Evolutionary conservation across 2,329 filamentous ascomycete genomes (phyloP).

Genomic region (Nigrospora oryzae): DNA sequence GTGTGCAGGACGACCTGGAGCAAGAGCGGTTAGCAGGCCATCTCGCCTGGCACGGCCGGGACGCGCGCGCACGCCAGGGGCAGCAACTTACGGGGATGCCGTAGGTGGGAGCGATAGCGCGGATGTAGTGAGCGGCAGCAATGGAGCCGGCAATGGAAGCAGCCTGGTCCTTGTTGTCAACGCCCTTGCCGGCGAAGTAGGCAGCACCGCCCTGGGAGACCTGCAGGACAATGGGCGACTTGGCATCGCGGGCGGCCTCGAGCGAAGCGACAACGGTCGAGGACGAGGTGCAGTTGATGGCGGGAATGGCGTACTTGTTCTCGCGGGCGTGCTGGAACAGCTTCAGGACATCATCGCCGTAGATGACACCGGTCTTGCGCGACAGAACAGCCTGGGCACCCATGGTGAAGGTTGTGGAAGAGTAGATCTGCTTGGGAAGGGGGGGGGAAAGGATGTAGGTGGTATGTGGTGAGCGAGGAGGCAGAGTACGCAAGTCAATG

Average conservation of each 20-base stretch:
- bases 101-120: slow-evolving; percentile 77
- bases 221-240: slow-evolving; percentile 89
- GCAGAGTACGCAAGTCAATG: no score
- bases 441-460: no score
- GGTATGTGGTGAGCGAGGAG: no score
- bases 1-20: slow-evolving; percentile 70
- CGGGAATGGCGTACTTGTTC: slow-evolving; percentile 81
- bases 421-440: no score
- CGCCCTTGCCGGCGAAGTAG: slow-evolving; percentile 87
- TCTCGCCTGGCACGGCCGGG: not conserved
- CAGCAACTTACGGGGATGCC: slow-evolving; percentile 56
- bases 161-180: slow-evolving; percentile 72
- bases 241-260: slow-evolving; percentile 88
- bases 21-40: not conserved
- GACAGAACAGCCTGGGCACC: slow-evolving; percentile 8
- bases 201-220: slow-evolving; percentile 88
- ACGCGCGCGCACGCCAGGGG: not conserved
- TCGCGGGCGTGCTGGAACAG: slow-evolving; percentile 80
- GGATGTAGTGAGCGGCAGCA: slow-evolving; percentile 89
- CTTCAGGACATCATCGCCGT: slow-evolving; percentile 15
- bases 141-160: slow-evolving; percentile 84
- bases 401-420: slow-evolving; percentile 1
- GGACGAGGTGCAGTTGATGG: slow-evolving; percentile 89
- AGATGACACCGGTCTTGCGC: slow-evolving; percentile 17
- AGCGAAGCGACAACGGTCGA: slow-evolving; percentile 80